These are phyloP conservation scores for Rosa lucieae DNA, from an alignment of 306 rosid species.

Conservation along the genomic window DNA sequence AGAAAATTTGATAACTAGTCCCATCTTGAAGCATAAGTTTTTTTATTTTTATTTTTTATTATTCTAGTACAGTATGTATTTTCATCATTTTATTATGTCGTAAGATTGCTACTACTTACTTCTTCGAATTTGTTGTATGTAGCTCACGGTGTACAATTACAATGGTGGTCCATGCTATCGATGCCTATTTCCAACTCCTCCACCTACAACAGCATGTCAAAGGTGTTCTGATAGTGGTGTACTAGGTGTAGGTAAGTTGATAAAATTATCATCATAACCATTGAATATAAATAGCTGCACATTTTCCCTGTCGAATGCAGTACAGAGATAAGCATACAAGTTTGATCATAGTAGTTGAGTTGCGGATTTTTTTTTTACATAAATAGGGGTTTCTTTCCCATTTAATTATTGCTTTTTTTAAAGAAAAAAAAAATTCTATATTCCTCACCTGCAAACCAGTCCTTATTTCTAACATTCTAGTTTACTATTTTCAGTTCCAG, in stretches of 20 bases:
- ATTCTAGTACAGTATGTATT: slow-evolving; percentile 8
- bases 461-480: slow-evolving; percentile 6
- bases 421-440: no score
- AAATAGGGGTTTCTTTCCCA: background rate
- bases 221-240: slow-evolving; percentile 95
- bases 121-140: slow-evolving; percentile 31
- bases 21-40: background rate
- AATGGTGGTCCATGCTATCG: slow-evolving; percentile 89
- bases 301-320: background rate
- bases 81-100: background rate
- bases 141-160: slow-evolving; percentile 93
- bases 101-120: background rate
- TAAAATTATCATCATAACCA: background rate
- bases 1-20: slow-evolving; percentile 11
- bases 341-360: background rate
- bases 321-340: background rate
- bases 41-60: background rate
- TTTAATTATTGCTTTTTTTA: background rate
- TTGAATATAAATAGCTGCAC: background rate
- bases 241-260: slow-evolving; percentile 79
- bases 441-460: slow-evolving; percentile 2
- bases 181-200: slow-evolving; percentile 92
- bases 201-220: slow-evolving; percentile 95
- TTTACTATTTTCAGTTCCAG: slow-evolving; percentile 73
- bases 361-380: background rate